These are phyloP conservation scores for Botryosphaeria dothidea DNA, from an alignment of 2,329 filamentous ascomycete genomes.

Conservation along the genomic window DNA sequence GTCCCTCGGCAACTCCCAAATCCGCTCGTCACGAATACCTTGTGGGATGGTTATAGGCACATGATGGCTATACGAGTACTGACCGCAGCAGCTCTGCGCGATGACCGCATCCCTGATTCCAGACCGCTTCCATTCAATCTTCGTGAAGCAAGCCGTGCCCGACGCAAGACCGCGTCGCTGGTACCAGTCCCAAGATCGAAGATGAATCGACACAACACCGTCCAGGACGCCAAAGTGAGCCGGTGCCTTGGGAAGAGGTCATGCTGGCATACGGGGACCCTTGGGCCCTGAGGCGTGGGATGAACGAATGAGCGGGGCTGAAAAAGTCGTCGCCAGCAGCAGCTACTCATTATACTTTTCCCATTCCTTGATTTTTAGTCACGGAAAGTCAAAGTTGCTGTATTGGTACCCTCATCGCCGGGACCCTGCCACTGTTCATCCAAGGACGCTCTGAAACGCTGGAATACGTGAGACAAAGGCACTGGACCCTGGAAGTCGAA, in stretches of 20 bases:
- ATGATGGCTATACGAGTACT: not conserved
- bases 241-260: not conserved
- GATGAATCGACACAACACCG: not conserved
- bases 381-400: not conserved
- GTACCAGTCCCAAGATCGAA: not conserved
- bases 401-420: not conserved
- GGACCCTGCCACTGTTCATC: no score
- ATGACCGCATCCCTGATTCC: not conserved
- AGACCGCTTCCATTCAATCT: not conserved
- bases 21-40: not conserved
- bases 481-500: not conserved
- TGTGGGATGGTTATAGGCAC: not conserved
- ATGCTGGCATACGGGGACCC: no score
- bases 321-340: not conserved
- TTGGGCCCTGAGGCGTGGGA: no score
- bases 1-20: not conserved
- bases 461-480: not conserved
- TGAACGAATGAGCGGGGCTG: not conserved
- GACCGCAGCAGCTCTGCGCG: not conserved
- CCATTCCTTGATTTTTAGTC: not conserved
- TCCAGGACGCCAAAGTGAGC: not conserved
- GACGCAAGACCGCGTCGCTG: not conserved
- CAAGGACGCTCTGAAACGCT: not conserved
- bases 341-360: not conserved
- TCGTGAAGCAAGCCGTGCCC: not conserved